Evolutionary conservation across 176 grass and related monocot genomes (phyloP), one percentile per base, ranked within the genome.

Genomic region (Aegilops bicornis): DNA sequence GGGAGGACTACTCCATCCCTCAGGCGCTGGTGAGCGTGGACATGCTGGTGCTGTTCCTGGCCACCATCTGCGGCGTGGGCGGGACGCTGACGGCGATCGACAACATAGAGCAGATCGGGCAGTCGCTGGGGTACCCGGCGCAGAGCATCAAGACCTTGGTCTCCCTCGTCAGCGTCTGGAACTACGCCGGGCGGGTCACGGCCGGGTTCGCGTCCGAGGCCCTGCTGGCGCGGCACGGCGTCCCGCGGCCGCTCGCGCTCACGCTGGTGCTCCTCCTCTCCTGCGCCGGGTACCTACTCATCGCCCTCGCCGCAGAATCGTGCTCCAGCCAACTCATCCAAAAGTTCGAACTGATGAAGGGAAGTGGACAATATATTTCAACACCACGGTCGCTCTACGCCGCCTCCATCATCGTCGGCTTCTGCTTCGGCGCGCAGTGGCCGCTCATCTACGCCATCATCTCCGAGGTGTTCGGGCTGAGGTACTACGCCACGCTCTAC

Each of bases 351-450:
- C 25, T 27, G 25, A 27, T 27, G 25, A 1, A 27, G 25, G 25
- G 1, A 27, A 27, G 25, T 27, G 25, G 25, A 1, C 25, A 27
- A 27, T 27, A 27, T 27, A 27, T 27, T 27, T 27, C 25, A 27
- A 27, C 25, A 16, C 16, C 65, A 30, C 31, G 65, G 29, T 69
- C 65, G 30, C 31, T 69, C 65, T 35, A 69, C 16, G 65, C 29
- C 15, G 31, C 31, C 15, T 69, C 65, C 16, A 19, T 69, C 65
- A 35, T 69, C 30, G 15, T 69, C 15, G 65, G 31, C 30, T 93
- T 98, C 91, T 91, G 89, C 90, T 95, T 98, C 85, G 93, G 91
- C 13, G 95, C 95, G 69, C 93, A 95, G 79, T 95, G 91, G 89
- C 95, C 95, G 24, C 89, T 98, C 2, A 17, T 69, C 15, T 69